These are phyloP conservation scores for Oryza australiensis DNA, from an alignment of 176 grass and related monocot genomes.

Conservation along the genomic window DNA sequence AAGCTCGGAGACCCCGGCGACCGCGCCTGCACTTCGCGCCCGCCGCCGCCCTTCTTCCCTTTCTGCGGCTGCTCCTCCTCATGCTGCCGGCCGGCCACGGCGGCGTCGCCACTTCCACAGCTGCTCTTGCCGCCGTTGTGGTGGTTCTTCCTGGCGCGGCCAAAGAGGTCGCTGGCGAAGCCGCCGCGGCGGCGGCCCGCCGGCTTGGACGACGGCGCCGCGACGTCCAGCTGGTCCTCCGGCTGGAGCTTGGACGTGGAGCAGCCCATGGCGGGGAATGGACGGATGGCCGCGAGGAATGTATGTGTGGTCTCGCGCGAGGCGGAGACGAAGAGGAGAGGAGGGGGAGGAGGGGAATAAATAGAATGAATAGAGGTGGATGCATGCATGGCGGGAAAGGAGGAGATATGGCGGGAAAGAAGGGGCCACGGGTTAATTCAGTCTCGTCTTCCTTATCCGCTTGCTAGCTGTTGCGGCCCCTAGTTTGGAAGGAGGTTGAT, in stretches of 20 bases:
- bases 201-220: background rate
- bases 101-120: no score
- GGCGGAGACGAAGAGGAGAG: background rate
- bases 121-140: background rate
- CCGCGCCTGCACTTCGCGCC: background rate
- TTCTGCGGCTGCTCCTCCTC: background rate
- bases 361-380: background rate
- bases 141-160: background rate
- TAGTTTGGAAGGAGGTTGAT: no score
- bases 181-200: background rate
- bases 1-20: slow-evolving; percentile 23
- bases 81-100: no score
- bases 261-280: background rate
- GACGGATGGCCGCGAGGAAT: background rate
- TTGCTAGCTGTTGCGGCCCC: no score
- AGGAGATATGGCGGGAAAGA: no score
- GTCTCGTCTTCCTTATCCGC: no score
- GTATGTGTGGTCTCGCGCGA: background rate
- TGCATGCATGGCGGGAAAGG: background rate
- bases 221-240: background rate
- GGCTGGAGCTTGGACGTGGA: background rate
- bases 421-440: no score
- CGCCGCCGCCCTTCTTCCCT: no score
- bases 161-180: background rate
- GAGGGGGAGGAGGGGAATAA: background rate